Conservation (phyloP, 768 basidiomycete genomes). For the Mycena rebaudengoi region DNA sequence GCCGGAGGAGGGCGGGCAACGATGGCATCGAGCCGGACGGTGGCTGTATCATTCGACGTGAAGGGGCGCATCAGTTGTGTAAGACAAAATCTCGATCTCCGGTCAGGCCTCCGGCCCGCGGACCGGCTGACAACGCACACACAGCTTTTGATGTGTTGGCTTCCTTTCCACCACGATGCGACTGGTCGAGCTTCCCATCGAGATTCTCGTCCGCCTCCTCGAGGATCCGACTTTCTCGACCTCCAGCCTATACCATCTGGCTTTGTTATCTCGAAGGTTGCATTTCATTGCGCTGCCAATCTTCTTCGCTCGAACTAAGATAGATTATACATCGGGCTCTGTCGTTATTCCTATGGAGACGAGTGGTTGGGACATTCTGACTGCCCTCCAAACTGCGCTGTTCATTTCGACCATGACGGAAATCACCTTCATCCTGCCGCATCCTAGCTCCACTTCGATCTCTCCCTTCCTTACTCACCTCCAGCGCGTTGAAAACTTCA, state of each 20-base stretch:
- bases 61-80: no score
- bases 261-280: not conserved
- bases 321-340: not conserved
- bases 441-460: not conserved
- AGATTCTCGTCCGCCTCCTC: not conserved
- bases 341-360: not conserved
- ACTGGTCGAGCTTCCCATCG: conserved; percentile 9
- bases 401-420: not conserved
- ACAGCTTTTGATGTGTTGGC: no score
- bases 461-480: not conserved
- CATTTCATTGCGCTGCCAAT: conserved; percentile 2
- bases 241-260: not conserved
- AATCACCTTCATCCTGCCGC: not conserved
- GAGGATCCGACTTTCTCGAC: not conserved
- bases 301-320: not conserved
- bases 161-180: no score
- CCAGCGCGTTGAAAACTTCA: not conserved
- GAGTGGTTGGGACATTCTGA: not conserved
- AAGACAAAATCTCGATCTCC: no score
- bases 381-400: not conserved
- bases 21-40: no score
- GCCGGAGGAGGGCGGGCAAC: no score
- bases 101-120: no score
- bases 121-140: no score
- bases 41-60: no score